phyloP scores from a whole-genome alignment of 2,329 filamentous ascomycete species.

The Endoconidiophora polonica region DNA sequence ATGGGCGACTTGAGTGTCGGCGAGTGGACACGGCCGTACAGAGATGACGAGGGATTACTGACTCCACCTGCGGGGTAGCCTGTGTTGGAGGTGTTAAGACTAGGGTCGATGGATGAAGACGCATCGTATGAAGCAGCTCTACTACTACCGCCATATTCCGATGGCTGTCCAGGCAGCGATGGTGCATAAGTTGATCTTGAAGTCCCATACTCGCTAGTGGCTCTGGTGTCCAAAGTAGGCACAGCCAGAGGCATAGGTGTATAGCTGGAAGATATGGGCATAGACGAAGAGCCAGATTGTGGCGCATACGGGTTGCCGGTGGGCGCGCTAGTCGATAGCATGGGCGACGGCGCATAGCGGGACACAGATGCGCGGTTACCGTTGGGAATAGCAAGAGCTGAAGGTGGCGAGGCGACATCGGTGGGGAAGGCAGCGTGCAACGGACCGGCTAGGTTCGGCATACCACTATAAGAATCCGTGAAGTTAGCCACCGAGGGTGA shows the following conservation, averaged over 20 bases:
- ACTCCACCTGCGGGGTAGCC: neutral
- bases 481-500: conserved; percentile 53
- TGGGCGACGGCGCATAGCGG: conserved; percentile 30
- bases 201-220: conserved; percentile 5
- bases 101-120: neutral
- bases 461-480: conserved; percentile 51
- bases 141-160: conserved; percentile 3
- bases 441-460: conserved; percentile 9
- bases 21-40: neutral
- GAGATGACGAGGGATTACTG: neutral
- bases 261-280: conserved; percentile 2
- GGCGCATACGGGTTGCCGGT: conserved; percentile 18
- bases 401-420: conserved; percentile 18
- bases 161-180: conserved; percentile 6
- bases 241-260: conserved; percentile 1
- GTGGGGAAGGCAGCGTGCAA: conserved; percentile 19
- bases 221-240: neutral
- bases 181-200: conserved; percentile 7
- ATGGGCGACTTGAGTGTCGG: conserved; percentile 10
- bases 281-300: conserved; percentile 11
- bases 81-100: too few species aligned
- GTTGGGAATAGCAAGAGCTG: conserved; percentile 14
- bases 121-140: conserved; percentile 5
- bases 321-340: conserved; percentile 16
- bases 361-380: conserved; percentile 21